Conservation (phyloP, 768 basidiomycete species). For the Tremella yokohamensis region DNA sequence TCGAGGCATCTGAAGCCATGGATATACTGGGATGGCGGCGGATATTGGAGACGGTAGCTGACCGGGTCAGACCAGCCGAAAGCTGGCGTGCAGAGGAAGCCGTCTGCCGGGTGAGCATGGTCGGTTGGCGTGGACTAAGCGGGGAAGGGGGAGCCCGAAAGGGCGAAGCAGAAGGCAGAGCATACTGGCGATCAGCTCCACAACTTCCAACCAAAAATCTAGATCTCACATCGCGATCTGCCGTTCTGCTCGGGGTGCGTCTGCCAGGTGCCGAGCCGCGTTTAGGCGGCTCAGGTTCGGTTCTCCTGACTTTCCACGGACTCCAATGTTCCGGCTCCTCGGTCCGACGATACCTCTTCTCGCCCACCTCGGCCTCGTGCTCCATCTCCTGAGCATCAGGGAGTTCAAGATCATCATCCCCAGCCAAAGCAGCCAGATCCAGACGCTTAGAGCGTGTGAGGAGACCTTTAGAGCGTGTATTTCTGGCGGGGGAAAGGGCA, state of each 20-base stretch:
- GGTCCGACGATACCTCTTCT: neutral
- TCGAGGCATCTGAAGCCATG: slow-evolving; percentile 27
- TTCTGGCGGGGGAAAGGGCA: slow-evolving; percentile 13
- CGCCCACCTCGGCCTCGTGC: slow-evolving; percentile 1
- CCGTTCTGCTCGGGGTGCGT: neutral
- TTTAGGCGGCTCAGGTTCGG: neutral
- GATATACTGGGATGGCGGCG: slow-evolving; percentile 21
- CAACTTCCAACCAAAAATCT: too few relatives aligned
- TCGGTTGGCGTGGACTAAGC: slow-evolving; percentile 13
- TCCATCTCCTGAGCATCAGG: neutral
- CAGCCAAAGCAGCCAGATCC: slow-evolving; percentile 5
- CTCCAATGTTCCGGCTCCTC: slow-evolving; percentile 22
- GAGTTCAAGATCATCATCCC: slow-evolving; percentile 11
- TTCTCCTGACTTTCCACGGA: slow-evolving; percentile 23
- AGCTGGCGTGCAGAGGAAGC: neutral
- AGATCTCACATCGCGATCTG: slow-evolving; percentile 1
- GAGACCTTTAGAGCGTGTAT: neutral
- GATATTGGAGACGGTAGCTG: slow-evolving; percentile 33
- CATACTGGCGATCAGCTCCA: slow-evolving; percentile 18
- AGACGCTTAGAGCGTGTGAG: slow-evolving; percentile 21
- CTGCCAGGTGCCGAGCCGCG: neutral
- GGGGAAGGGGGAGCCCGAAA: slow-evolving; percentile 35
- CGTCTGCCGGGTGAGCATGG: slow-evolving; percentile 3
- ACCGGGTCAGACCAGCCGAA: slow-evolving; percentile 24
- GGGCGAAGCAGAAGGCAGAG: slow-evolving; percentile 33